Base-by-base conservation (phyloP, 805 yeast species). In the Wickerhamia fluorescens region DNA sequence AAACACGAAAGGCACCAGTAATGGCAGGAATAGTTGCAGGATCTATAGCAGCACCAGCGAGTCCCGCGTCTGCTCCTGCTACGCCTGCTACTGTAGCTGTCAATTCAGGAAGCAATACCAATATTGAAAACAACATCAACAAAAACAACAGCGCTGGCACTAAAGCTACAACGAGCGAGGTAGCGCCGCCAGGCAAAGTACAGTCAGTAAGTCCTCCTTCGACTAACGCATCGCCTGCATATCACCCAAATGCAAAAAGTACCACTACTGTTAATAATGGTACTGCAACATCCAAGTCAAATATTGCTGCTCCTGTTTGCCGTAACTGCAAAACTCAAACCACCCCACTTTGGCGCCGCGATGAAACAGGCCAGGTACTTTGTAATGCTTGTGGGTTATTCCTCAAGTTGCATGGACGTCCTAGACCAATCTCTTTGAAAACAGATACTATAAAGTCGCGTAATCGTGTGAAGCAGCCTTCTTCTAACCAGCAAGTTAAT, bases 361-460 rank as follows among this genome's bases (percentile, higher is more conserved):
- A 88, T 56, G 96, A 87, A 47, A 74, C 83, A 7, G 94, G 94
- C 10, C 68, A 62, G 44, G 94, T 88, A 19, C 67, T 88, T 27
- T 88, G 97, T 55, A 88, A 88, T 59, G 97, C 97, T 7, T 86
- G 96, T 61, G 96, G 96, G 0, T 63, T 86, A 28, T 86, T 86
- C 47, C 59, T 87, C 35, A 88, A 88, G 57, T 68, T 88, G 23
- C 97, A 88, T 50, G 95, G 96, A 14, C 73, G 94, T 30, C 85
- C 95, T 21, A 69, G 97, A 45, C 96, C 97, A 5, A 87, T 87
- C 31, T 76, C 87, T 14, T 65, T 88, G 46, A 88, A 88, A 53
- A 85, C 96, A 7, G 95, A 88, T 58, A 87, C 88, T 16, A 88
- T 88, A 53, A 86, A 87, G 58, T 78, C 92, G 24, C 71, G 97